Base-by-base conservation (phyloP, 805 yeast species). In the Myxozyma melibiosi region DNA sequence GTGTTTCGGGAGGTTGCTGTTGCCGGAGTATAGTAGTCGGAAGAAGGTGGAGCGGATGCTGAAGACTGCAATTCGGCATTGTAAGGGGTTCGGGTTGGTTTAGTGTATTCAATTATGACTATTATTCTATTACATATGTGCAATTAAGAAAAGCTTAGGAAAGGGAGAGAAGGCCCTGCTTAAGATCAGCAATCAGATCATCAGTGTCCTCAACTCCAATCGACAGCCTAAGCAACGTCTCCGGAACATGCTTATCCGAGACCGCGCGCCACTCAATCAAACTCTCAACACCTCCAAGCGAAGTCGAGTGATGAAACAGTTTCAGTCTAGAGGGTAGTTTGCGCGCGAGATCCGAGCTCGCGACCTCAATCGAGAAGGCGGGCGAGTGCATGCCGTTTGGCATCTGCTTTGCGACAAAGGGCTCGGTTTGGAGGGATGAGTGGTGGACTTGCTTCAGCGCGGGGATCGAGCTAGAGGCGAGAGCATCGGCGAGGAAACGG, bases 261-360 rank as follows among this genome's bases (percentile, higher is more conserved):
- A 91, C 68, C 0, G 89, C 85, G 68, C 97, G 82, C 96, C 96
- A 90, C 72, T 91, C 97, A 55, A 91, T 83, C 67, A 90, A 75
- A 44, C 95, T 86, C 72, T 92, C 97, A 13, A 87, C 88, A 22
- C 97, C 96, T 38, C 97, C 97, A 27, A 92, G 76, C 1, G 96
- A 89, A 0, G 97, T 90, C 3, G 97, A 96, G 72, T 91, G 98
- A 65, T 85, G 86, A 75, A 90, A 90, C 62, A 80, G 81, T 64
- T 82, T 80, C 57, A 90, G 74, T 57, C 76, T 79, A 2, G 84
- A 75, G 6, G 96, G 95, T 14, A 91, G 74, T 8, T 65, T 53
- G 62, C 78, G 80, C 0, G 96, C 96, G 35, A 76, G 71, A 6
- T 80, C 81, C 46, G 74, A 79, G 9, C 75, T 66, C 5, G 69